phyloP scores from a whole-genome alignment of 805 yeast genomes.

The Kockiozyma suomiensis region DNA sequence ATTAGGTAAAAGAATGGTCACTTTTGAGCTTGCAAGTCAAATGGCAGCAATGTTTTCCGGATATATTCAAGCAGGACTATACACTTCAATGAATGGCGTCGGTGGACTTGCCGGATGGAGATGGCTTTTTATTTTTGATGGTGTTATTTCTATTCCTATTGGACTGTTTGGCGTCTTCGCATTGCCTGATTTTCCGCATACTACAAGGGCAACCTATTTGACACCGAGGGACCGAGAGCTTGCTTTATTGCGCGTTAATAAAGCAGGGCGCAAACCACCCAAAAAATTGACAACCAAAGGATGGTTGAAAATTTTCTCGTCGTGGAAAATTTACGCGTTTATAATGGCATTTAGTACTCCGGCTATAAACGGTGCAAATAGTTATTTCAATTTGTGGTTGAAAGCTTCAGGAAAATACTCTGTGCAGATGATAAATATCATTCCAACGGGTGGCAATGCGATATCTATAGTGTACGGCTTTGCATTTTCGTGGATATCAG shows the following conservation, averaged over 20 bases:
- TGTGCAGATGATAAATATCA: slow-evolving; percentile 39
- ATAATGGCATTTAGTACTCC: slow-evolving; percentile 4
- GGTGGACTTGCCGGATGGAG: slow-evolving; percentile 45
- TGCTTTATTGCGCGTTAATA: slow-evolving; percentile 13
- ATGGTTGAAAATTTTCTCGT: slow-evolving; percentile 5
- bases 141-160: slow-evolving; percentile 49
- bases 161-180: slow-evolving; percentile 42
- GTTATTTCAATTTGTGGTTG: slow-evolving; percentile 38
- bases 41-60: slow-evolving; percentile 53
- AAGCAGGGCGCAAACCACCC: slow-evolving; percentile 21
- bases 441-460: slow-evolving; percentile 44
- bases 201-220: slow-evolving; percentile 13
- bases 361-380: background rate
- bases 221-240: slow-evolving; percentile 9
- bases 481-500: slow-evolving; percentile 39
- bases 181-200: slow-evolving; percentile 17
- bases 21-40: slow-evolving; percentile 49
- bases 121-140: slow-evolving; percentile 69
- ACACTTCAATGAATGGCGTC: slow-evolving; percentile 30
- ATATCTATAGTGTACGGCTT: slow-evolving; percentile 31
- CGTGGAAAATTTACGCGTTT: slow-evolving; percentile 11
- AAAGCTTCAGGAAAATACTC: slow-evolving; percentile 36
- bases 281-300: slow-evolving; percentile 3
- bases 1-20: slow-evolving; percentile 45
- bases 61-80: slow-evolving; percentile 57